Evolutionary conservation across 352 stramenopile species (phyloP).

Genomic region (Pythium utonaiense): DNA sequence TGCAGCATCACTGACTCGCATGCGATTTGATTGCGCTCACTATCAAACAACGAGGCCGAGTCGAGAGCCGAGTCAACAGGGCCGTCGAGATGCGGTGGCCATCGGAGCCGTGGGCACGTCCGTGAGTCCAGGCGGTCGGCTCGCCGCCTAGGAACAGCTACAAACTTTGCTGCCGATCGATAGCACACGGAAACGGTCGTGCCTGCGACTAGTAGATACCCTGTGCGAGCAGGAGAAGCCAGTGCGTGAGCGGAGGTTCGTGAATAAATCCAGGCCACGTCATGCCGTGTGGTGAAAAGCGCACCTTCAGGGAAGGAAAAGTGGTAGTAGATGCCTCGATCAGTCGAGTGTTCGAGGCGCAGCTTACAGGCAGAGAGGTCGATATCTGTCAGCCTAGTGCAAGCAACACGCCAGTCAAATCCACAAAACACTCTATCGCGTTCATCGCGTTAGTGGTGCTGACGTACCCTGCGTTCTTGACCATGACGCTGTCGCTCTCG

Average conservation of each 20-base stretch:
- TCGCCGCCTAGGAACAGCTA: constrained; percentile 11
- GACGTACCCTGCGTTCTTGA: constrained; percentile 22
- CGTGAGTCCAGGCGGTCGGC: constrained; percentile 21
- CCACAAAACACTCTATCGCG: too few relatives aligned
- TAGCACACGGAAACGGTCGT: constrained; percentile 23
- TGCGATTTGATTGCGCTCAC: constrained; percentile 15
- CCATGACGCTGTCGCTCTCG: constrained; percentile 23
- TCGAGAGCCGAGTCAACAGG: constrained; percentile 21
- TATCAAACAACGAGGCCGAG: constrained; percentile 13
- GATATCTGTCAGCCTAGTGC: constrained; percentile 14
- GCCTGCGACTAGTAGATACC: constrained; percentile 22
- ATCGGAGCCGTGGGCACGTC: constrained; percentile 21
- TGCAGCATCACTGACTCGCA: constrained; percentile 22
- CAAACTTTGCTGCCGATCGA: constrained; percentile 18
- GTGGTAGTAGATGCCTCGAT: constrained; percentile 26
- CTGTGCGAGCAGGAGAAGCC: neutral
- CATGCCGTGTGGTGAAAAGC: too few relatives aligned
- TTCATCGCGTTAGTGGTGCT: too few relatives aligned
- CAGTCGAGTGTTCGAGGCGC: constrained; percentile 14
- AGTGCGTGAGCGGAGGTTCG: neutral
- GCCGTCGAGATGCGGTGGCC: constrained; percentile 20
- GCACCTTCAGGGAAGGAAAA: constrained; percentile 23
- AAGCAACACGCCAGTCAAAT: neutral
- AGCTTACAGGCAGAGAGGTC: constrained; percentile 22
- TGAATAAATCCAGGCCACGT: neutral